Evolutionary conservation across 2,329 filamentous ascomycete species (phyloP), one percentile per base, ranked within the genome.

Genomic region (Apiospora aurea): DNA sequence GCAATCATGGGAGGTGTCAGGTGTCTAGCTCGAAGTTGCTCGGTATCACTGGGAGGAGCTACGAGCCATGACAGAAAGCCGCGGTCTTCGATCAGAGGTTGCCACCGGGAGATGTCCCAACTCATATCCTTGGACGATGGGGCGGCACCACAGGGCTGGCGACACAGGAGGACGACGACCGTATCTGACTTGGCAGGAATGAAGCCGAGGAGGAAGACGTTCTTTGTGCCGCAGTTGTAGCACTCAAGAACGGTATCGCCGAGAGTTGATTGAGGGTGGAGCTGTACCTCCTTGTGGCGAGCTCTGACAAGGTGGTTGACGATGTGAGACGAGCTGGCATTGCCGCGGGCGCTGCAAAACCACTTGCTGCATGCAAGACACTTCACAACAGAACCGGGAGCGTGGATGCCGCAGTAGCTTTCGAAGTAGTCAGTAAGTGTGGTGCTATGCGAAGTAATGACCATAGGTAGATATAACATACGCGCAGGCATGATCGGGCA

Each of bases 181-280:
- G 96, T 98, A 79, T 99, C 97, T 14, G 96, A 98, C 81, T 99
- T 99, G 71, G 96, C 96, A 13, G 96, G 97, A 77, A 99, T 99
- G 81, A 99, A 99, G 8, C 96, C 96, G 41, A 99, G 91, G 47
- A 98, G 87, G 78, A 99, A 99, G 68, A 98, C 96, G 81, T 99
- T 99, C 85, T 98, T 98, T n/a, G 94, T 98, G 67, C 96, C 96
- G 82, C 96, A 99, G 84, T 98, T 98, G 86, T 99, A 99, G 85
- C 96, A 99, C 85, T 99, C 96, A 74, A 99, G 89, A 49, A 97
- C 94, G 0, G 96, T 99, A 81, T 99, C 97, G 75, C 96, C 96
- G 14, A 99, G 91, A 10, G 95, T 92, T 24, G 96, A 98, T 76
- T 92, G 91, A 10, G 96, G 96, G 81, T 99, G 96, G 71, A 99